Evolutionary conservation across 768 basidiomycete genomes (phyloP).

Genomic region (Tricholoma terreum): DNA sequence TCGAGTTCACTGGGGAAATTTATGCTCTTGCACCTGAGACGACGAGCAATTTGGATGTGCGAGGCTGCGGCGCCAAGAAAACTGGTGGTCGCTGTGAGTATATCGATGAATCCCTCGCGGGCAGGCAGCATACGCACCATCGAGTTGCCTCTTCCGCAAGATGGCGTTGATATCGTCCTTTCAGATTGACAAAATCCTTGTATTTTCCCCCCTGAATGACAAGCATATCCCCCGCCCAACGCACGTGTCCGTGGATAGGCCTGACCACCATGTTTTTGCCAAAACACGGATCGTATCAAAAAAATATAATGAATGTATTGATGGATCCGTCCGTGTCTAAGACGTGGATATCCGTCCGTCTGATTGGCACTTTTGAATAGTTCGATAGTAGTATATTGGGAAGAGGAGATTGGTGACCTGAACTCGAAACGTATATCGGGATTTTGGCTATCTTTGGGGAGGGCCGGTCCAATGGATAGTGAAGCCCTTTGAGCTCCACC

Average conservation of each 20-base stretch:
- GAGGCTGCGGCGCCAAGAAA: too few relatives aligned
- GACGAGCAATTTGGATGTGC: too few relatives aligned
- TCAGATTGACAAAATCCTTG: neutral
- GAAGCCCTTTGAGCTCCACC: neutral
- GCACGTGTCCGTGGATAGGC: neutral
- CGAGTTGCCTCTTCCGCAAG: neutral
- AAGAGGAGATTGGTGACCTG: neutral
- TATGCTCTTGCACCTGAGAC: too few relatives aligned
- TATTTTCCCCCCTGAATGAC: neutral
- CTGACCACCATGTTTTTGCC: neutral
- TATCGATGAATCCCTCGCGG: too few relatives aligned
- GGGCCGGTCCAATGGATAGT: neutral
- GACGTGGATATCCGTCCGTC: neutral
- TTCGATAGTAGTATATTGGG: neutral
- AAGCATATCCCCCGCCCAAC: neutral
- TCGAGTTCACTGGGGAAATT: too few relatives aligned
- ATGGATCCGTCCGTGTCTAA: neutral
- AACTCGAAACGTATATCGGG: neutral
- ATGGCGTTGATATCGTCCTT: neutral
- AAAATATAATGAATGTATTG: neutral
- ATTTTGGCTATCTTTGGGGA: neutral
- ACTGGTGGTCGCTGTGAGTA: too few relatives aligned
- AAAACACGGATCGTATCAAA: neutral
- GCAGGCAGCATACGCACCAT: too few relatives aligned
- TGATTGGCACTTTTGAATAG: neutral